Base-by-base conservation (phyloP, 805 yeast species). In the Candida silvicultrix region DNA sequence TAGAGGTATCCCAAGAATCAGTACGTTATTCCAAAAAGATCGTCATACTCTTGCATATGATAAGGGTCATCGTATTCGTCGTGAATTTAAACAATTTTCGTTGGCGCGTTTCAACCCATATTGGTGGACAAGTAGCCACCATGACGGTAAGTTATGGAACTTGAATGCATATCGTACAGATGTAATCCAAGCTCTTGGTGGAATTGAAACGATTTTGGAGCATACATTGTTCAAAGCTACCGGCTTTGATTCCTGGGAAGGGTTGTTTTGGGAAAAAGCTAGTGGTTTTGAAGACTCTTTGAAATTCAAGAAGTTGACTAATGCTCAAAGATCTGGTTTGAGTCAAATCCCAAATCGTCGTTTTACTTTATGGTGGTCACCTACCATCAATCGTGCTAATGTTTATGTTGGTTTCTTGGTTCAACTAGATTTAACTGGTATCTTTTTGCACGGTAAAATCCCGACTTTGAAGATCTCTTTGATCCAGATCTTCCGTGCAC, bases 291-390 rank as follows among this genome's bases (percentile, higher is more conserved):
- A 94, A 64, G 99, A 94, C 58, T 85, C 96, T 0, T 77, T 94
- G 77, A 92, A 90, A 62, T 87, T 89, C 66, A 89, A 90, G 64
- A 94, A 92, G 62, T 75, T 94, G 55, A 94, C 99, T 1, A 92
- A 92, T 66, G 99, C 99, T 1, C 99, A 94, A 70, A 74, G 99
- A 58, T 84, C 97, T 5, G 99, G 99, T 62, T 75, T 94, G 53
- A 87, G 95, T 59, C 99, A 94, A 68, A 92, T 94, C 58, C 99
- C 99, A 3, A 94, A 94, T 62, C 83, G 99, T 63, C 77, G 99
- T 40, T 94, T 94, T 62, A 94, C 99, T 0, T 69, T 94, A 28
- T 94, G 99, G 99, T 94, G 99, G 99, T 89, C 97, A 0, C 99
- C 99, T 6, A 94, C 99, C 0, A 94, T 94, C 57, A 94, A 94